A percentile compares a stretch with the other conserved stretches of the same genome.
Conservation (phyloP, 768 basidiomycete species). For the Boletus eberwhitei region DNA sequence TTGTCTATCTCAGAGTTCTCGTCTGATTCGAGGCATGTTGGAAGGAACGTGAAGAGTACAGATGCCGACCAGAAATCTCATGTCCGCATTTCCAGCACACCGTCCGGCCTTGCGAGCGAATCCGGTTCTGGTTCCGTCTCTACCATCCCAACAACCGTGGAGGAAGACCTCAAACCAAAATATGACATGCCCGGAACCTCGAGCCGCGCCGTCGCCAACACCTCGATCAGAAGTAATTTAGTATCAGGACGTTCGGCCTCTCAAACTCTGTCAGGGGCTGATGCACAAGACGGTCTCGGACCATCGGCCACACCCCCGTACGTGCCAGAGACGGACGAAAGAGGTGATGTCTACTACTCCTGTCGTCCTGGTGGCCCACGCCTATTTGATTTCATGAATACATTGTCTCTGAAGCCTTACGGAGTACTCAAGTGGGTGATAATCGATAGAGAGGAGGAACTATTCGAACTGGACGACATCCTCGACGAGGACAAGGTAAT, state of each 20-base stretch:
- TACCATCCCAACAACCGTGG: slow-evolving; percentile 2
- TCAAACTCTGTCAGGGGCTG: slow-evolving; percentile 23
- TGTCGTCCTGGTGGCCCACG: slow-evolving; percentile 65
- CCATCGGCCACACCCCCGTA: slow-evolving; percentile 52
- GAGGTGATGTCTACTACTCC: slow-evolving; percentile 51
- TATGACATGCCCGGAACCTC: slow-evolving; percentile 1
- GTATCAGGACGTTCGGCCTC: slow-evolving; percentile 14
- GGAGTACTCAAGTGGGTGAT: slow-evolving; percentile 70
- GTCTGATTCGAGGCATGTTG: neutral
- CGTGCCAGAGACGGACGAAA: slow-evolving; percentile 44
- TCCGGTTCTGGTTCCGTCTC: slow-evolving; percentile 1
- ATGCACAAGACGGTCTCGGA: slow-evolving; percentile 42
- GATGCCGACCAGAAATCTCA: slow-evolving; percentile 4
- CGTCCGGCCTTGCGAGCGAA: slow-evolving; percentile 10
- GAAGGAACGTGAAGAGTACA: neutral
- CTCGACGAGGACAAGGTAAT: slow-evolving; percentile 77
- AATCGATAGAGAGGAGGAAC: slow-evolving; percentile 70
- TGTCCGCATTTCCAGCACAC: slow-evolving; percentile 11
- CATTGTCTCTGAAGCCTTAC: slow-evolving; percentile 55
- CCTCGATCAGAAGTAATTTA: slow-evolving; percentile 1
- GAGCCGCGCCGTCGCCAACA: neutral
- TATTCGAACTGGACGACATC: slow-evolving; percentile 69
- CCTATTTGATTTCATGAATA: slow-evolving; percentile 61
- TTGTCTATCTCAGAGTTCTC: slow-evolving; percentile 3
- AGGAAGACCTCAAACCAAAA: slow-evolving; percentile 27